Evolutionary conservation across 2,329 filamentous ascomycete genomes (phyloP), one percentile per base, ranked within the genome.

Genomic region (Pseudogymnoascus sp.): DNA sequence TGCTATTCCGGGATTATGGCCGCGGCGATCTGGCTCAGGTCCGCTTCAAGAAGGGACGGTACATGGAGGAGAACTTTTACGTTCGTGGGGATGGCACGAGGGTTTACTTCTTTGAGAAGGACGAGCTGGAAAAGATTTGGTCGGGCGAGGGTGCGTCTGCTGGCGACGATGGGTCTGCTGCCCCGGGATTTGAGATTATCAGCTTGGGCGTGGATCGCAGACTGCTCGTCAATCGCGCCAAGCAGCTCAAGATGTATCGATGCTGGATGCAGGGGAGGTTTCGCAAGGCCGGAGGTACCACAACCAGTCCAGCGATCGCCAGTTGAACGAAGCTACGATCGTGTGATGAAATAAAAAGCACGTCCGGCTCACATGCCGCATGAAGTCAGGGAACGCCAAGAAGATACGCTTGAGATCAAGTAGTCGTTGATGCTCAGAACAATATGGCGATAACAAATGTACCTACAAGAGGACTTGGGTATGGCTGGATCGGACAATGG

Each of bases 41-140:
- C 66, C 85, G 95, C 65, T 98, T 99, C 80, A 96, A 95, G 79
- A 97, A 96, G 78, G 92, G 92, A 11, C 84, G 95, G 43, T 98
- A 93, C 73, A 83, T 99, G 73, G 90, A 92, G 64, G 95, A 98
- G 77, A 99, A 98, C 73, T 99, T 99, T 72, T 99, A 99, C 75
- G 90, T 97, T 51, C 83, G 95, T 36, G 95, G 95, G 1, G 95
- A 99, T 75, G 95, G 95, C 1, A 99, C 95, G 3, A 84, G 95
- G 6, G 95, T 99, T 0, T 99, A 98, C 77, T 99, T 99, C 77
- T 99, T 99, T 73, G 93, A 97, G 64, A 83, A 87, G 75, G 87
- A 93, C 36, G 89, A 99, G 77, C 79, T 99, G 63, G 82, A 84
- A 62, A 76, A 82, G 48, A 93, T 98, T 65, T 98, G 93, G 93